Evolutionary conservation across 2,329 filamentous ascomycete genomes (phyloP).

Genomic region (Fusarium multiceps): DNA sequence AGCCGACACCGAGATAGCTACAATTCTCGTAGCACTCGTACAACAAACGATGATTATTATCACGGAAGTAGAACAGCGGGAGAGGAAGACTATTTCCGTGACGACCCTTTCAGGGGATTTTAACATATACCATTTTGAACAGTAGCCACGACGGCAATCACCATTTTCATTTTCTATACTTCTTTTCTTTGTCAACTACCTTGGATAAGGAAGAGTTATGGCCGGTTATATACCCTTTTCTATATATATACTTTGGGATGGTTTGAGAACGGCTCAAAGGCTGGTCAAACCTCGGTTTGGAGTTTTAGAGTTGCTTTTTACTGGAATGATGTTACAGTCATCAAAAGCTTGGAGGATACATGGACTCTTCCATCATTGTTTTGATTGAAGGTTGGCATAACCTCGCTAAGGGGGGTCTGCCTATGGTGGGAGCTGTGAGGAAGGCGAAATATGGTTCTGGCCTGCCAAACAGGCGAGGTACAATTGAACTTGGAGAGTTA

Average conservation of each 20-base stretch:
- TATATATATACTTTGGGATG: conserved; percentile 39
- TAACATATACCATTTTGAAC: conserved; percentile 47
- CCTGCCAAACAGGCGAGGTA: background rate
- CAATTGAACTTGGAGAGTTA: background rate
- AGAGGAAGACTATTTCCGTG: conserved; percentile 68
- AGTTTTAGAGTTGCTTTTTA: conserved; percentile 25
- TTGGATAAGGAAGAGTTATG: conserved; percentile 20
- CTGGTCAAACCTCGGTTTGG: conserved; percentile 25
- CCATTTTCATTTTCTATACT: conserved; percentile 30
- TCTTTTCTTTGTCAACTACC: conserved; percentile 24
- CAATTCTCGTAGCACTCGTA: conserved; percentile 57
- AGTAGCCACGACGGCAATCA: conserved; percentile 15
- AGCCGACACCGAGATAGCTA: conserved; percentile 66
- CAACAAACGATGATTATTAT: conserved; percentile 60
- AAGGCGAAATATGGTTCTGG: background rate
- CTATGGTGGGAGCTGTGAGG: background rate
- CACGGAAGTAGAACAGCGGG: conserved; percentile 58
- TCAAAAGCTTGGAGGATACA: conserved; percentile 12
- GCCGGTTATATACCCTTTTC: conserved; percentile 41
- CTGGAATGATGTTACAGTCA: conserved; percentile 1
- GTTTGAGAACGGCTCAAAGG: conserved; percentile 6
- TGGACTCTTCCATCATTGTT: background rate
- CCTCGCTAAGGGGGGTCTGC: background rate
- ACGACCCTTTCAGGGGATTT: conserved; percentile 73
- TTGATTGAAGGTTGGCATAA: background rate